Conservation (phyloP, 2,329 filamentous ascomycete species). For the Gaeumannomyces sp. region DNA sequence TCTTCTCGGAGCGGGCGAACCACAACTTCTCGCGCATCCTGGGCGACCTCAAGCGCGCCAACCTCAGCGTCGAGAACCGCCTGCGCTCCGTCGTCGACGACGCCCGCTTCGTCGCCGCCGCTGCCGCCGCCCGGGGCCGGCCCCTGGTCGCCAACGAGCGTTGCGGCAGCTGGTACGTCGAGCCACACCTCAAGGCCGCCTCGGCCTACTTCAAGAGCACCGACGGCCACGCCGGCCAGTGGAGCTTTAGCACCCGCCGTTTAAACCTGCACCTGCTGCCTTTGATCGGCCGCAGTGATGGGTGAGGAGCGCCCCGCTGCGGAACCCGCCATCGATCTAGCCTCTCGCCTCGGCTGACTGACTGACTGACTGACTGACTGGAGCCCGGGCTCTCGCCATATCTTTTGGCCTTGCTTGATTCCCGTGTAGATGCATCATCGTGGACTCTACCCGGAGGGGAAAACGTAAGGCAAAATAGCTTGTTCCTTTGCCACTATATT, state of each 20-base stretch:
- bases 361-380: neutral
- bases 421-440: slow-evolving; percentile 60
- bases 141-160: slow-evolving; percentile 88
- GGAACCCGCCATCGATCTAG: no score
- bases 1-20: slow-evolving; percentile 46
- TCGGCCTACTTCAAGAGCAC: slow-evolving; percentile 98
- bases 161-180: slow-evolving; percentile 93
- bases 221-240: slow-evolving; percentile 85
- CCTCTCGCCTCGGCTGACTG: no score
- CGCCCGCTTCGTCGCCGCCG: slow-evolving; percentile 63
- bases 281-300: slow-evolving; percentile 58
- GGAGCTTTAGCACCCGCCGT: slow-evolving; percentile 80
- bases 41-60: slow-evolving; percentile 65
- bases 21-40: slow-evolving; percentile 66
- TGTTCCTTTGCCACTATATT: neutral
- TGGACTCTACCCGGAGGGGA: slow-evolving; percentile 87
- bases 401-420: neutral
- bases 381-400: neutral
- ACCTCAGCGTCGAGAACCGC: slow-evolving; percentile 74
- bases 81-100: slow-evolving; percentile 73
- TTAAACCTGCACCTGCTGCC: slow-evolving; percentile 78
- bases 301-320: slow-evolving; percentile 39
- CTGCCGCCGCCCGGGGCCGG: slow-evolving; percentile 48
- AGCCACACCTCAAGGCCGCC: slow-evolving; percentile 54
- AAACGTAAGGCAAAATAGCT: slow-evolving; percentile 56